Conservation (phyloP, 495 filamentous ascomycete genomes). For the Aspergillus ellipticus region DNA sequence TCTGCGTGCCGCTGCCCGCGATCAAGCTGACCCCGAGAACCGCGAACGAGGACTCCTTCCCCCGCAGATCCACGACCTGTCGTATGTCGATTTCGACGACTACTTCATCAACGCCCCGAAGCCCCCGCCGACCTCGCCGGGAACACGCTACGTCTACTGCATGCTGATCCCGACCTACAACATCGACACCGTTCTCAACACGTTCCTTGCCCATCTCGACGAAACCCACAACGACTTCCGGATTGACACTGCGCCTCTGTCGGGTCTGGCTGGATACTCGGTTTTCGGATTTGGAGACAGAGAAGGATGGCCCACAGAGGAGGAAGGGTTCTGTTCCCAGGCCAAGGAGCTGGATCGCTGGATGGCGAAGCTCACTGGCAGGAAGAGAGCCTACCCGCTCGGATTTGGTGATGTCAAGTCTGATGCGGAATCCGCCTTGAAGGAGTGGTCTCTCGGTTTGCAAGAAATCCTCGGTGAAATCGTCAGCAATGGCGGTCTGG, state of each 20-base stretch:
- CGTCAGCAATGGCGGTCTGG: conserved; percentile 57
- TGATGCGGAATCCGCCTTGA: conserved; percentile 58
- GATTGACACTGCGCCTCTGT: conserved; percentile 83
- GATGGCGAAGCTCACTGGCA: conserved; percentile 86
- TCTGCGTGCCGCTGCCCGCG: conserved; percentile 37
- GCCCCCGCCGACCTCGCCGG: conserved; percentile 45
- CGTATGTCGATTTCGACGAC: conserved; percentile 85
- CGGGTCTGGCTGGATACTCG: conserved; percentile 73
- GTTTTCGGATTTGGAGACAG: conserved; percentile 93
- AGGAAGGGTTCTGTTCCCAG: conserved; percentile 88
- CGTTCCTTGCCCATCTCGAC: conserved; percentile 73
- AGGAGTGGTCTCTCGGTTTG: conserved; percentile 77
- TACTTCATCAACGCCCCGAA: conserved; percentile 66
- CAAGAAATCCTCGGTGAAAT: conserved; percentile 65
- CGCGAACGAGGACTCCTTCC: conserved; percentile 43
- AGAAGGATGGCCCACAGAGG: conserved; percentile 85
- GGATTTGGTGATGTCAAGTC: conserved; percentile 83
- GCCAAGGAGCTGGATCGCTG: conserved; percentile 86
- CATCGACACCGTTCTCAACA: conserved; percentile 82
- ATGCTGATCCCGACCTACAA: conserved; percentile 84
- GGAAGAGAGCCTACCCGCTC: conserved; percentile 76
- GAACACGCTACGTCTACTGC: conserved; percentile 71
- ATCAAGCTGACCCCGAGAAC: conserved; percentile 26
- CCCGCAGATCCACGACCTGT: conserved; percentile 71
- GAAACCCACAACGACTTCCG: conserved; percentile 96